Evolutionary conservation across 345 rosid species (phyloP), one percentile per base, ranked within the genome.

Genomic region (Salix dunnii): DNA sequence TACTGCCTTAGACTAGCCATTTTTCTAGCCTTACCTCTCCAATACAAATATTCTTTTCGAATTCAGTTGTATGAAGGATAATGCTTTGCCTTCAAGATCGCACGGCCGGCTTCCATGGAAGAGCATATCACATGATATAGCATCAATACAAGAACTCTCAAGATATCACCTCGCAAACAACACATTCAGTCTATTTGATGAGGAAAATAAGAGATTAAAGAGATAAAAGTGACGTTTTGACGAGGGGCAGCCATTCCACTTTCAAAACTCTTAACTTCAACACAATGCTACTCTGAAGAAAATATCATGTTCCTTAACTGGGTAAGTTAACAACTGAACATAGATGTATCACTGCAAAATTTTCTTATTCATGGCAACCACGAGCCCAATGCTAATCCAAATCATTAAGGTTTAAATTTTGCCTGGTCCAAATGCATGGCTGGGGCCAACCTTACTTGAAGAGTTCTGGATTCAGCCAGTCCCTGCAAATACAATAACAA

Each of bases 401-500:
- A 16, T 42, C 70, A 46, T 33, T 67, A 17, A 14, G 21, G 20
- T 14, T 49, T 61, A 31, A 31, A 48, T 28, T 64, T 14, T 5
- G 23, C 31, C 14, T 27, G 49, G 31, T 38, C 71, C 14, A 8
- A 25, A 28, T 38, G 46, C 74, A 43, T 38, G n/a, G 6, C 42
- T 46, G 13, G 38, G 36, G 64, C 6, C 74, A 31, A 61, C 68
- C 43, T 87, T 85, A 92, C 80, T 91, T 91, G 91, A 93, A 91
- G 72, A 95, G 94, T 70, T 89, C 94, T 6, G 90, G 90, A 70
- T 93, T 95, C 74, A 93, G 84, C 98, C 99, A 93, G 86, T 95
- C 96, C 91, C 99, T 93, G 93, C 84, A 83, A 69, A 80, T 67
- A 79, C 38, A 76, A 72, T 43, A 72, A 71, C 12, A 76, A 55